Evolutionary conservation across 345 rosid species (phyloP).

Genomic region (Gynandropsis gynandra): DNA sequence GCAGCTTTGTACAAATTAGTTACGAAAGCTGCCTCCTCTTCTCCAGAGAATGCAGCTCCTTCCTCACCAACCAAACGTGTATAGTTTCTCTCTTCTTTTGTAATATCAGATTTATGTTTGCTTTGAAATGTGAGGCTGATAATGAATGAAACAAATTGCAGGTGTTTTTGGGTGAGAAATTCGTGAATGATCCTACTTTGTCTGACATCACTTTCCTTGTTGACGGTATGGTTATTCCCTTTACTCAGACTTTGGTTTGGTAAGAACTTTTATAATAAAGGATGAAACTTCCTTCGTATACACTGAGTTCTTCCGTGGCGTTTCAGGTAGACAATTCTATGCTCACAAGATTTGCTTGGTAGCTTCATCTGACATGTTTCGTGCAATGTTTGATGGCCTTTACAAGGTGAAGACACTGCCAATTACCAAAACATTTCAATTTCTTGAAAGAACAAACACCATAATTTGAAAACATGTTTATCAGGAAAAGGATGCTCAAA

Average conservation of each 20-base stretch:
- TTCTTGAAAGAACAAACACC: no score
- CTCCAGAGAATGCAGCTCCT: slow-evolving; percentile 54
- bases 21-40: slow-evolving; percentile 37
- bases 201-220: slow-evolving; percentile 67
- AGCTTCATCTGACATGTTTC: slow-evolving; percentile 72
- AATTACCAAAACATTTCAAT: no score
- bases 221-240: slow-evolving; percentile 39
- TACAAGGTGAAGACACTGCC: slow-evolving; percentile 45
- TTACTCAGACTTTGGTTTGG: neutral
- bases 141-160: slow-evolving; percentile 20
- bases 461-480: no score
- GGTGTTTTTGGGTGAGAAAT: slow-evolving; percentile 65
- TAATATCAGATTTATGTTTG: neutral
- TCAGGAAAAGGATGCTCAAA: slow-evolving; percentile 63
- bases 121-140: neutral
- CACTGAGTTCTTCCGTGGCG: slow-evolving; percentile 5
- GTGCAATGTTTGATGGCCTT: slow-evolving; percentile 80
- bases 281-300: neutral
- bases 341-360: slow-evolving; percentile 72
- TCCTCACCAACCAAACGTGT: slow-evolving; percentile 59
- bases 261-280: neutral
- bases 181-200: slow-evolving; percentile 55
- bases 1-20: slow-evolving; percentile 54
- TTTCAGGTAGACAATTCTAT: slow-evolving; percentile 52
- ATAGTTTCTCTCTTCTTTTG: slow-evolving; percentile 3